Conservation (phyloP, 148 eudicot species). For the Agrostemma githago region DNA sequence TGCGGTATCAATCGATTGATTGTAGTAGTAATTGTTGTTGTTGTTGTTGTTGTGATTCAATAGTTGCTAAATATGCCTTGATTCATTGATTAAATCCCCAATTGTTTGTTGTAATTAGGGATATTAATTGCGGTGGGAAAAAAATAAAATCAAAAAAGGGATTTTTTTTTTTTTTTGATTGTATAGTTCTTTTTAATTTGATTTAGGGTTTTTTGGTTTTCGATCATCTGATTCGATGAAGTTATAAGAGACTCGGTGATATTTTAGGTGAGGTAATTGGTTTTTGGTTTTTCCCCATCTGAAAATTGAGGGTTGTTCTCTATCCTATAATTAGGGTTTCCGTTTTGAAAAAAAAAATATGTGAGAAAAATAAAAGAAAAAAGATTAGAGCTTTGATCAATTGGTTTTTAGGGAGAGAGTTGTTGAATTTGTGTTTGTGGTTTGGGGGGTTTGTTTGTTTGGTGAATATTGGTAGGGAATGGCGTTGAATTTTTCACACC, state of each 20-base stretch:
- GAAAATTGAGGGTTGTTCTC: conserved; percentile 63
- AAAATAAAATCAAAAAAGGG: background rate
- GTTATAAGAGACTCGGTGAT: conserved; percentile 54
- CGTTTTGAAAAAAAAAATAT: background rate
- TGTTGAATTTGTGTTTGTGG: background rate
- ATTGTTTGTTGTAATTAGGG: conserved; percentile 13
- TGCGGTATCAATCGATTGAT: background rate
- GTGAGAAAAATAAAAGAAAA: background rate
- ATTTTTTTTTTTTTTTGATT: background rate
- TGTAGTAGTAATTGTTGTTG: too few relatives aligned
- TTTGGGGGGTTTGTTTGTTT: conserved; percentile 6
- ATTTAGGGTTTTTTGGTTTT: conserved; percentile 44
- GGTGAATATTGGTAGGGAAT: conserved; percentile 22
- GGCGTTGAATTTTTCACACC: conserved; percentile 79
- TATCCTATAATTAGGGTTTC: conserved; percentile 19
- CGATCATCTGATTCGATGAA: conserved; percentile 36
- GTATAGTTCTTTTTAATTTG: background rate
- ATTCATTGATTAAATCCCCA: conserved; percentile 14
- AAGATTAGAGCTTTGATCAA: conserved; percentile 1
- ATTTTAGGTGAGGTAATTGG: conserved; percentile 55
- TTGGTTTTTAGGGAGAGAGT: conserved; percentile 24
- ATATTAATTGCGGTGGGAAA: background rate
- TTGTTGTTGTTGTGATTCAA: conserved; percentile 6
- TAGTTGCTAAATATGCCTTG: background rate
- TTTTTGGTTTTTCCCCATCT: conserved; percentile 63